These are phyloP conservation scores for Rhodocollybia butyracea DNA, from an alignment of 768 basidiomycete genomes.

Conservation along the genomic window DNA sequence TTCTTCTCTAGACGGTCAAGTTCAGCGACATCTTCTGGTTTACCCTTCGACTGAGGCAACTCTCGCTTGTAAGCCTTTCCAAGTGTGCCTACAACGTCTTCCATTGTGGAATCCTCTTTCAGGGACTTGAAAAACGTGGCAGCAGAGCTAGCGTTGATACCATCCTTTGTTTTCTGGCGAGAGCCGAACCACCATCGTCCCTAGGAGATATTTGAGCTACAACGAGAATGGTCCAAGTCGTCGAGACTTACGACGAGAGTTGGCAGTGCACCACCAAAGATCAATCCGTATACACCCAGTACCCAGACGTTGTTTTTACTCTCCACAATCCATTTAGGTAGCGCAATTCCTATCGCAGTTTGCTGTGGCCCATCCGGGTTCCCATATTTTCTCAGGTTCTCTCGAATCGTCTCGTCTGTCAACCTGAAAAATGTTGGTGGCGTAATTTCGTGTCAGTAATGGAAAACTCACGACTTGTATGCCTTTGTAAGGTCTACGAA, in stretches of 20 bases:
- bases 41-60: conserved; percentile 26
- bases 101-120: conserved; percentile 73
- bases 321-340: conserved; percentile 92
- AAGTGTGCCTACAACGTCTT: conserved; percentile 70
- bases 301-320: conserved; percentile 91
- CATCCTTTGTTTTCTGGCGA: conserved; percentile 87
- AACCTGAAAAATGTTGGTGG: conserved; percentile 44
- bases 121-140: conserved; percentile 84
- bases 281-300: conserved; percentile 77
- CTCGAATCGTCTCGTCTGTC: conserved; percentile 88
- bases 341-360: conserved; percentile 89
- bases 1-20: conserved; percentile 49
- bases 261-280: conserved; percentile 88
- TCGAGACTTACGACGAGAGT: conserved; percentile 62
- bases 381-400: conserved; percentile 86
- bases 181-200: conserved; percentile 98
- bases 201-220: conserved; percentile 25
- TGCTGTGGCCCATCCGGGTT: conserved; percentile 98
- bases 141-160: conserved; percentile 77
- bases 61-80: conserved; percentile 67
- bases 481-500: conserved; percentile 97
- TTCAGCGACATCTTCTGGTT: conserved; percentile 27
- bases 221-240: background rate
- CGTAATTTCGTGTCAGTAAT: background rate
- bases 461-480: conserved; percentile 77